A percentile compares a stretch with the other conserved stretches of the same genome.
These are phyloP conservation scores for Phialophora chinensis DNA, from an alignment of 2,329 filamentous ascomycete species.

Conservation along the genomic window DNA sequence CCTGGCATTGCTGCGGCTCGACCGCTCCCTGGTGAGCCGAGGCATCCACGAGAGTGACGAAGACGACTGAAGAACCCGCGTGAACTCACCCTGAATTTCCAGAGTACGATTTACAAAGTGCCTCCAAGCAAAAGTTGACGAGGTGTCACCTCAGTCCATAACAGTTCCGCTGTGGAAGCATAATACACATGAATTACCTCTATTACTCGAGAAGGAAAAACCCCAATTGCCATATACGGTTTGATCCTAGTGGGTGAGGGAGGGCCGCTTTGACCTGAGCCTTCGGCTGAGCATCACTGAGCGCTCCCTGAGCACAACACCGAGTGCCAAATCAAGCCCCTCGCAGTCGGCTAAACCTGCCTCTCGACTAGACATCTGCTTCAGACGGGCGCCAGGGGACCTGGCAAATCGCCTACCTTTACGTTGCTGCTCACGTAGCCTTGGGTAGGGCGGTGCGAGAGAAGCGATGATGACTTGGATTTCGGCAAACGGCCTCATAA, in stretches of 20 bases:
- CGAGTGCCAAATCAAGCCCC: not conserved
- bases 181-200: no score
- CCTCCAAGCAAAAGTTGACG: no score
- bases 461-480: not conserved
- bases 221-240: no score
- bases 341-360: conserved; percentile 15
- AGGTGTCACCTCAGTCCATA: no score
- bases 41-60: conserved; percentile 22
- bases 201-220: not conserved
- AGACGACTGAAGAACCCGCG: not conserved
- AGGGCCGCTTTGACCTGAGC: no score
- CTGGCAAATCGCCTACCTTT: conserved; percentile 8
- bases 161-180: no score
- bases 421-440: conserved; percentile 9
- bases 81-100: no score
- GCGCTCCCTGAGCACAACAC: not conserved
- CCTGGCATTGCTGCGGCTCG: conserved; percentile 18
- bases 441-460: conserved; percentile 1
- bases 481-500: no score
- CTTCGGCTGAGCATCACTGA: no score
- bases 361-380: conserved; percentile 6
- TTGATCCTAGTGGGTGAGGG: no score
- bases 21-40: conserved; percentile 13
- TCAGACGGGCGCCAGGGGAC: conserved; percentile 11
- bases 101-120: no score